Conservation (phyloP, 768 basidiomycete species). For the Mycena chlorophos region DNA sequence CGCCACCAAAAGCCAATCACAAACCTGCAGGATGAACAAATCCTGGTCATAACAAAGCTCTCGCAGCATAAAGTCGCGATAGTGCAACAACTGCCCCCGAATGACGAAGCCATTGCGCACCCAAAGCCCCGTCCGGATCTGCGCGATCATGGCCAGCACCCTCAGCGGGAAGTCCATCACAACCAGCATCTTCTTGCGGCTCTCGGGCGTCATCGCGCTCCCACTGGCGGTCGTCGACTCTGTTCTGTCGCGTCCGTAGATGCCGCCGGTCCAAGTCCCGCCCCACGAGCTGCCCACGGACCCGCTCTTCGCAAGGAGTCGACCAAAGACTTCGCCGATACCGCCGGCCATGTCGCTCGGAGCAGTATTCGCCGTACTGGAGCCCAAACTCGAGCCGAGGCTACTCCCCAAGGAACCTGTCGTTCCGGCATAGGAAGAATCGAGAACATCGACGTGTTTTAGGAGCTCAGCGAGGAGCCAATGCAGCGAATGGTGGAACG, state of each 20-base stretch:
- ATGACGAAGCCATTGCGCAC: conserved; percentile 96
- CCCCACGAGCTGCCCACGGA: background rate
- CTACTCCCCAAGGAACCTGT: too few species aligned
- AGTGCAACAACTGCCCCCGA: conserved; percentile 91
- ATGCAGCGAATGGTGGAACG: conserved; percentile 90
- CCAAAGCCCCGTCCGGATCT: conserved; percentile 94
- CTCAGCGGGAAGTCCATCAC: conserved; percentile 87
- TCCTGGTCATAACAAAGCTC: conserved; percentile 98
- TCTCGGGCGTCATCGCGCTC: background rate
- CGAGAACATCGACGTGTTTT: conserved; percentile 75
- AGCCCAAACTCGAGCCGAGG: conserved; percentile 52
- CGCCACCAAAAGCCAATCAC: background rate
- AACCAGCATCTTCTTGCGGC: conserved; percentile 48
- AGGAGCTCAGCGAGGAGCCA: conserved; percentile 89
- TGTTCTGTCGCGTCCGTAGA: background rate
- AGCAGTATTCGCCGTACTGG: conserved; percentile 24
- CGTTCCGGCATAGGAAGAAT: conserved; percentile 38
- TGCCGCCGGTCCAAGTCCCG: conserved; percentile 60
- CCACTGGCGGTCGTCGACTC: background rate
- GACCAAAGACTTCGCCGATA: background rate
- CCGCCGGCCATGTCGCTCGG: background rate
- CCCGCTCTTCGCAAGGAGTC: background rate
- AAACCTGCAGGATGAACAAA: conserved; percentile 71
- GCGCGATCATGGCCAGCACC: conserved; percentile 89
- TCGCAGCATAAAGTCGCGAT: conserved; percentile 92